Base-by-base conservation (phyloP, 2,329 filamentous ascomycete species). In the Penicillium olsonii region DNA sequence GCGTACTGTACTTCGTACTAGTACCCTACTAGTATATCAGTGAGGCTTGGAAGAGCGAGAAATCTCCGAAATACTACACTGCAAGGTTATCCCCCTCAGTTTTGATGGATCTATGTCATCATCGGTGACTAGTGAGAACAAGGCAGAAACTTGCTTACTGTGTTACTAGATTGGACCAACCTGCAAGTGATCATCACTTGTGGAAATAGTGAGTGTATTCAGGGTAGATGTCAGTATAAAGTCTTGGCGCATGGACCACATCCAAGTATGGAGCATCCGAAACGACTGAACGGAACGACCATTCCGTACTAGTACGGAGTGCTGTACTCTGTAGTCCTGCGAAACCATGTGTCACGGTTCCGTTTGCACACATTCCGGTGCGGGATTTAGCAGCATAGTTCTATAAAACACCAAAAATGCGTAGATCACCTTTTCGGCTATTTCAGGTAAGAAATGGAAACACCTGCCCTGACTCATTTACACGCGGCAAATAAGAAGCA, bases 371-470 rank as follows among this genome's bases (percentile, higher is more conserved):
- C 44, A 52, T 57, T 52, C 55, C 46, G 47, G 49, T 60, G 56
- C 54, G 48, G 56, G 48, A 54, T 59, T 60, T 57, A 22, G 29
- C 37, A n/a, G 29, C 46, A 42, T 50, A 37, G 26, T 43, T 38
- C 41, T 44, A 42, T 46, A 37, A 39, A 34, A 40, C 37, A 10
- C 39, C 12, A 41, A 24, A 44, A 17, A 48, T 44, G 40, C 14
- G 41, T 39, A 34, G 33, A 20, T 27, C 22, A 44, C 8, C 29
- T 20, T 9, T 15, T 48, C 41, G 46, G 41, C 29, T 37, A 44
- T 41, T 40, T 19, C 12, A 33, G 38, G 31, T 33, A 24, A 41
- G 29, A 53, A 53, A 42, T 53, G 29, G 44, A 37, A 42, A 29
- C 39, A 24, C 10, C 15, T 43, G 45, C 37, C 24, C 31, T 48